Evolutionary conservation across 1,139 yeast species (phyloP).

Genomic region (Debaryomyces udenii): DNA sequence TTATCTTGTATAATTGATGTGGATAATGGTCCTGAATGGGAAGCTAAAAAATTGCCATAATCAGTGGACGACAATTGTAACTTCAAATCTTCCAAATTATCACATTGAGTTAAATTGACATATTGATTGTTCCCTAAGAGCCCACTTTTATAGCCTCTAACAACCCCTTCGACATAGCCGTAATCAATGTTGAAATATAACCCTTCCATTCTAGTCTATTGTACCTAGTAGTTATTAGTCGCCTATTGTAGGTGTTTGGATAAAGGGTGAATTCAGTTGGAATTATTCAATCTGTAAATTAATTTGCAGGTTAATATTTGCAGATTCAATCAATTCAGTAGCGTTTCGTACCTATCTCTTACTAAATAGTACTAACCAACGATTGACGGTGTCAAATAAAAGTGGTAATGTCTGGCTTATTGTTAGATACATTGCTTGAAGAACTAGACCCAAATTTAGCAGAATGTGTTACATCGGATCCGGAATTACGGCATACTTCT

Average conservation of each 20-base stretch:
- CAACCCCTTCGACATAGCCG: conserved; percentile 93
- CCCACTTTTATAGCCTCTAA: conserved; percentile 91
- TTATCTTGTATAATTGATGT: conserved; percentile 83
- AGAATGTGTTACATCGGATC: conserved; percentile 15
- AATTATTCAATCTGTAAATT: background rate
- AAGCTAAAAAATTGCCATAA: conserved; percentile 86
- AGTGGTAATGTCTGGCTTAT: conserved; percentile 26
- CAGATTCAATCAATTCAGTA: background rate
- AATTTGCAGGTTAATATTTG: background rate
- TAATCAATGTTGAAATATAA: conserved; percentile 81
- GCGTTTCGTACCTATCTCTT: background rate
- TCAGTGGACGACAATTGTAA: conserved; percentile 94
- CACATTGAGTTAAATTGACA: conserved; percentile 93
- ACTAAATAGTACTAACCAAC: too few relatives aligned
- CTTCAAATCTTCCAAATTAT: conserved; percentile 88
- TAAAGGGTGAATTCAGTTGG: conserved; percentile 7
- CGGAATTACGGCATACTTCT: conserved; percentile 17
- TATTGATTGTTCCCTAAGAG: conserved; percentile 78
- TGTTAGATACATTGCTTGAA: conserved; percentile 25
- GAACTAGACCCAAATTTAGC: conserved; percentile 24
- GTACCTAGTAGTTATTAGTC: too few relatives aligned
- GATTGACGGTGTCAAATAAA: too few relatives aligned
- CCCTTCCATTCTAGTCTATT: conserved; percentile 66
- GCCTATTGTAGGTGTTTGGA: background rate
- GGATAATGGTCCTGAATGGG: conserved; percentile 77